Base-by-base conservation (phyloP, 106 monocot genomes). In the Allium sativum region DNA sequence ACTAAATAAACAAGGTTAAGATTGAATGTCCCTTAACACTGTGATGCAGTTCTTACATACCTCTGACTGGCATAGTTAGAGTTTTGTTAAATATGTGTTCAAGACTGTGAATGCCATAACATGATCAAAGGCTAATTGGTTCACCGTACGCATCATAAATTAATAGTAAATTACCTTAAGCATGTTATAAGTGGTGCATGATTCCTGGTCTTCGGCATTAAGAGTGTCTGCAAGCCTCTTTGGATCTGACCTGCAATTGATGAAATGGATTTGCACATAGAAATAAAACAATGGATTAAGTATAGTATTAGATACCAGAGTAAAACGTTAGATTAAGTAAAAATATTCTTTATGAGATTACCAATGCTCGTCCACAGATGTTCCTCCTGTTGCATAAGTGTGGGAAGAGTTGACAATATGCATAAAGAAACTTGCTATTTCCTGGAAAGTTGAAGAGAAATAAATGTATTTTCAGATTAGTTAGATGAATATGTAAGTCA, bases 161-260 rank as follows among this genome's bases (percentile, higher is more conserved):
- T 31, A 50, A 15, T 6, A 11, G 55, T 64, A 51, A 55, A 53
- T 12, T 42, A 95, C 94, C 86, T 95, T 95, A 48, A 95, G 94
- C 94, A 94, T 94, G 74, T 94, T 94, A 68, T 94, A 84, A 45
- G 94, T 90, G 9, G 89, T 86, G 51, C 94, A 95, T 10, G 94
- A 95, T 81, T 95, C 94, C 71, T 90, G 83, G 62, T 76, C 81
- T 59, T 95, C 94, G 12, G 81, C 82, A 48, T 52, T 81, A 48
- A 95, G 73, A 68, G 83, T 77, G 47, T 82, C 81, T 20, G 84
- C 90, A 31, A 90, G 55, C 56, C 77, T 83, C 55, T 87, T 89
- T 48, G 95, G 86, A 74, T 95, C 68, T 59, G 61, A 74, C 94
- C 94, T 95, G 72, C 45, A 83, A 21, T 55, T 43, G 0, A 6